These are phyloP conservation scores for Cercospora zeina DNA, from an alignment of 2,329 filamentous ascomycete species.

Conservation along the genomic window DNA sequence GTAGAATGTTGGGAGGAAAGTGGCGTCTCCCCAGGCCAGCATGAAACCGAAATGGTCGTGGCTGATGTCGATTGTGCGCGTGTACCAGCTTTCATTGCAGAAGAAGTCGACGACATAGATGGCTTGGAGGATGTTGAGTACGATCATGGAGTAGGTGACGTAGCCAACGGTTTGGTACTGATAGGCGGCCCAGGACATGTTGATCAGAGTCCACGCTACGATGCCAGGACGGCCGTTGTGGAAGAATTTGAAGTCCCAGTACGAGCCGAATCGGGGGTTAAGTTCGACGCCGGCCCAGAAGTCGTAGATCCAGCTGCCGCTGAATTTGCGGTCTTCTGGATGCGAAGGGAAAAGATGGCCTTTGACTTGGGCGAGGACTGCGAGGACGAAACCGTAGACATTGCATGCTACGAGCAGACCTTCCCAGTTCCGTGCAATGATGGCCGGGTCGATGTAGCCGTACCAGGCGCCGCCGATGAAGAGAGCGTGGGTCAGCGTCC, in stretches of 20 bases:
- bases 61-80: constrained; percentile 30
- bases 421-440: constrained; percentile 27
- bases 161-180: constrained; percentile 26
- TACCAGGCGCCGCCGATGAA: constrained; percentile 21
- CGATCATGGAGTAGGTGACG: constrained; percentile 26
- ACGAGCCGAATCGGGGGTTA: constrained; percentile 24
- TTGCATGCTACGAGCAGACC: constrained; percentile 27
- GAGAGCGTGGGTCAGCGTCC: constrained; percentile 23
- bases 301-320: constrained; percentile 27
- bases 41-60: constrained; percentile 33
- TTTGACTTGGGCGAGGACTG: constrained; percentile 24
- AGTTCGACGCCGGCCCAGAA: constrained; percentile 29
- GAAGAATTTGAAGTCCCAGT: constrained; percentile 27
- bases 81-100: constrained; percentile 29
- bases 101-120: constrained; percentile 31
- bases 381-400: constrained; percentile 24
- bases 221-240: constrained; percentile 26
- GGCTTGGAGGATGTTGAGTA: constrained; percentile 26
- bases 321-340: constrained; percentile 26
- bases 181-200: constrained; percentile 27
- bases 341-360: constrained; percentile 24
- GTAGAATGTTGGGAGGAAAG: constrained; percentile 29
- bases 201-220: constrained; percentile 30
- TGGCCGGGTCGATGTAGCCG: constrained; percentile 20
- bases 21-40: constrained; percentile 31